Evolutionary conservation across 2,329 filamentous ascomycete species (phyloP).

Genomic region (Blastomyces gilchristii): DNA sequence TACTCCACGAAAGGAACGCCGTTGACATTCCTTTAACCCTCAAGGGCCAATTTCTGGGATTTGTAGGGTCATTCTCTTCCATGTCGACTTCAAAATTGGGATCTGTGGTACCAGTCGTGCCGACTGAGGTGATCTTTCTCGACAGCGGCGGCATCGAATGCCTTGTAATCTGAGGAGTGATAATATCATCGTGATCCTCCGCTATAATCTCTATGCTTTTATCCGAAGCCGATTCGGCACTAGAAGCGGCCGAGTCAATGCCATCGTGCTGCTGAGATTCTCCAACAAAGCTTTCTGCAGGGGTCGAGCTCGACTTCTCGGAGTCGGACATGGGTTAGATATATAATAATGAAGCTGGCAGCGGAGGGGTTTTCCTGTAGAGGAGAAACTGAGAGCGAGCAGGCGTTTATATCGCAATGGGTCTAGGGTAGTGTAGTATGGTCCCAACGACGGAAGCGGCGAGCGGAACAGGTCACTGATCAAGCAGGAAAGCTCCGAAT

Average conservation of each 20-base stretch:
- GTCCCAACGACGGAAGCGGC: background rate
- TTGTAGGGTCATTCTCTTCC: conserved; percentile 50
- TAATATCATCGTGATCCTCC: conserved; percentile 17
- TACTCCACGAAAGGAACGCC: conserved; percentile 47
- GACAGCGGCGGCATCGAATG: conserved; percentile 29
- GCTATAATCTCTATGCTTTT: conserved; percentile 11
- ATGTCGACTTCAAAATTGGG: conserved; percentile 66
- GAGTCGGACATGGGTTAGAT: conserved; percentile 19
- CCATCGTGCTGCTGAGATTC: background rate
- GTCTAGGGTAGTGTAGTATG: background rate
- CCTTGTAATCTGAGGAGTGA: conserved; percentile 21
- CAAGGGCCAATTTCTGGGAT: conserved; percentile 60
- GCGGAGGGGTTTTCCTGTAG: too few relatives aligned
- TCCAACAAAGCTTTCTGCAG: conserved; percentile 17
- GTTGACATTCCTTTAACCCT: conserved; percentile 48
- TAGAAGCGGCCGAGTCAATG: conserved; percentile 1
- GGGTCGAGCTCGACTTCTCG: conserved; percentile 14
- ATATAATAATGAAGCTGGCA: background rate
- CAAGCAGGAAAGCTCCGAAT: background rate
- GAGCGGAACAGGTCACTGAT: background rate
- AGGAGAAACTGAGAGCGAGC: background rate
- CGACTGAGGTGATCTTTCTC: conserved; percentile 36
- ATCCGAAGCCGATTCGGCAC: conserved; percentile 21
- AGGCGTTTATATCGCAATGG: background rate
- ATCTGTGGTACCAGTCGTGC: conserved; percentile 39